Percentiles rank a stretch among this genome's conserved stretches.
phyloP scores from a whole-genome alignment of 2,329 filamentous ascomycete species.

The Fusarium marasasianum region DNA sequence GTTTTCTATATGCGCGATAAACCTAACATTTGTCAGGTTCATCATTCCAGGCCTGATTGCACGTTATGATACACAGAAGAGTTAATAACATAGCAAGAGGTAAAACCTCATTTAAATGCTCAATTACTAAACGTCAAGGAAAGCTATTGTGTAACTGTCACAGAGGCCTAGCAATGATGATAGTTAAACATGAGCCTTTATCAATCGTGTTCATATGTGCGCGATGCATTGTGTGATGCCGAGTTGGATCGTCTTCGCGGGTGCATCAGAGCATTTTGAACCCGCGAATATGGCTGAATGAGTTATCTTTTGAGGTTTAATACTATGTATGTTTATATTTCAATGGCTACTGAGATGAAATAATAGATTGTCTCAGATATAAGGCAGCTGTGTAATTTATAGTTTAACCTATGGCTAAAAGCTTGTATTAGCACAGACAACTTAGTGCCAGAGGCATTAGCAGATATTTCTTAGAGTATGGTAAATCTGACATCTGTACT shows the following conservation, averaged over 20 bases:
- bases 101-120: accelerated
- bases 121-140: background rate
- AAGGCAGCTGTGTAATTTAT: background rate
- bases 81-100: background rate
- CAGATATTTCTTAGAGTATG: no score
- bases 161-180: background rate
- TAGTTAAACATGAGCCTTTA: accelerated
- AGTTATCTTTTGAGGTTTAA: background rate
- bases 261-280: background rate
- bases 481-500: no score
- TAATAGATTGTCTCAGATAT: background rate
- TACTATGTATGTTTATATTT: background rate
- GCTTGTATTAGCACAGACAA: background rate
- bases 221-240: no score
- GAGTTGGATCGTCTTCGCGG: background rate
- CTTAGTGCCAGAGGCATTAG: no score
- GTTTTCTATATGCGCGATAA: background rate
- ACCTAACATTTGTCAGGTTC: no score
- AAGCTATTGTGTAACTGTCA: background rate
- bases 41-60: background rate
- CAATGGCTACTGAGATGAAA: background rate
- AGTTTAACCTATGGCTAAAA: background rate
- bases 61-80: accelerated
- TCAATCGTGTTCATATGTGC: background rate
- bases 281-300: background rate